Base-by-base conservation (phyloP, 768 basidiomycete species). In the Russula lepida region DNA sequence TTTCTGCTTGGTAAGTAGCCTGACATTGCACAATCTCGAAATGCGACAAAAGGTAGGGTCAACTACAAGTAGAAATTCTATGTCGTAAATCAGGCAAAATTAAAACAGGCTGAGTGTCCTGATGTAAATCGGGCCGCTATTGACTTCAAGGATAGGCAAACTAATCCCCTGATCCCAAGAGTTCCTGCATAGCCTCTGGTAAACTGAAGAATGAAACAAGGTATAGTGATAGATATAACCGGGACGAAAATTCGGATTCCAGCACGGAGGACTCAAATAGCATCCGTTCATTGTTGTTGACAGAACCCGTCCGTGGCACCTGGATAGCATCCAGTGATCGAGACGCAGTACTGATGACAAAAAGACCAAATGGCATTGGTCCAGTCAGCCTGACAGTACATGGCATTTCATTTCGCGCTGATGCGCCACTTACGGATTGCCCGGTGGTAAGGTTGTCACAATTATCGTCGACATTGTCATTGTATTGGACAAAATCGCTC, bases 391-490 rank as follows among this genome's bases (percentile, higher is more conserved):
- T 19, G 35, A 37, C 39, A 21, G n/a, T 32, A 17, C 8, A 25
- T 19, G 6, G 27, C 17, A 23, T 7, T 12, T 23, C 35, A 37
- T 28, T 7, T 17, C 27, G 15, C 13, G 23, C 15, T 17, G 3
- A 28, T 39, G 32, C 25, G 39, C n/a, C 19, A 65, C 64, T 35
- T 23, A 65, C 64, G 13, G 41, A 9, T 0, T 44, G 4, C 19
- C 62, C 62, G 4, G 28, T 1, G 39, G 51, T 21, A n/a, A 65
- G 62, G 48, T 65, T 15, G 5, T 21, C 19, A 32, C 64, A 65
- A 11, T 17, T 1, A 19, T 12, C 6, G 17, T 63, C 23, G 32
- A 63, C 57, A 4, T 63, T 9, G 49, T 59, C 53, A 11, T 65
- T 65, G 21, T 54, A 63, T 6, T 39, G 2, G 21, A 56, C 35